These are phyloP conservation scores for Ophiognomonia clavigignenti-juglandacearum DNA, from an alignment of 2,329 filamentous ascomycete species.

Conservation along the genomic window DNA sequence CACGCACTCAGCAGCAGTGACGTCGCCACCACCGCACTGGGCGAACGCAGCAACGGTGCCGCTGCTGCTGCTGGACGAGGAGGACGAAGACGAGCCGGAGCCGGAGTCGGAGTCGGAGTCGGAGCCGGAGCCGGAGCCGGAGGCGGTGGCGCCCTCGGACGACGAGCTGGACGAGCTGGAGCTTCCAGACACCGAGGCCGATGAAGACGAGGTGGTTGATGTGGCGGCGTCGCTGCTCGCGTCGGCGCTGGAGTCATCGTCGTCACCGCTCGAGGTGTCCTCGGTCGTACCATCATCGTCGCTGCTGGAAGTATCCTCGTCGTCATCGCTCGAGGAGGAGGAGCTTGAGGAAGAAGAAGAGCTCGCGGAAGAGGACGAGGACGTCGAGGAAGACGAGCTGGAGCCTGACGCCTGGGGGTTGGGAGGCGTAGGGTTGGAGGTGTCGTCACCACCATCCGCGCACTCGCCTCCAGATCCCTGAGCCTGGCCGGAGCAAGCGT, in stretches of 20 bases:
- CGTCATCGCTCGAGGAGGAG: background rate
- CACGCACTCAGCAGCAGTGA: background rate
- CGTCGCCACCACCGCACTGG: background rate
- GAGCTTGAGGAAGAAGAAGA: background rate
- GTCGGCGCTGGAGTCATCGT: too few relatives aligned
- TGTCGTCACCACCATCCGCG: background rate
- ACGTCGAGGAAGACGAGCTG: background rate
- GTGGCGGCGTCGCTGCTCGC: too few relatives aligned
- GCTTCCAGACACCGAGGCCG: too few relatives aligned
- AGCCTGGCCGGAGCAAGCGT: background rate
- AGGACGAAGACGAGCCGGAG: background rate
- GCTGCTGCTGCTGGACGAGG: background rate
- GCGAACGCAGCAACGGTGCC: background rate
- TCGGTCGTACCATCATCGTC: too few relatives aligned
- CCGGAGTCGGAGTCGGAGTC: too few relatives aligned
- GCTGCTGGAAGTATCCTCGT: too few relatives aligned
- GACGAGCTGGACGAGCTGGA: too few relatives aligned
- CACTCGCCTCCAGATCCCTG: background rate
- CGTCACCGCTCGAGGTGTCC: too few relatives aligned
- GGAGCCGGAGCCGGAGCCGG: too few relatives aligned
- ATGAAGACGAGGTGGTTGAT: too few relatives aligned
- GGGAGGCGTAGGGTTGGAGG: background rate
- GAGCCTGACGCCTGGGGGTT: background rate
- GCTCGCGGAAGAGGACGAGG: background rate
- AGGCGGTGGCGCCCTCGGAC: background rate